Evolutionary conservation across 371 early-diverging fungal species (phyloP), one percentile per base, ranked within the genome.

Genomic region (Mortierella polycephala): DNA sequence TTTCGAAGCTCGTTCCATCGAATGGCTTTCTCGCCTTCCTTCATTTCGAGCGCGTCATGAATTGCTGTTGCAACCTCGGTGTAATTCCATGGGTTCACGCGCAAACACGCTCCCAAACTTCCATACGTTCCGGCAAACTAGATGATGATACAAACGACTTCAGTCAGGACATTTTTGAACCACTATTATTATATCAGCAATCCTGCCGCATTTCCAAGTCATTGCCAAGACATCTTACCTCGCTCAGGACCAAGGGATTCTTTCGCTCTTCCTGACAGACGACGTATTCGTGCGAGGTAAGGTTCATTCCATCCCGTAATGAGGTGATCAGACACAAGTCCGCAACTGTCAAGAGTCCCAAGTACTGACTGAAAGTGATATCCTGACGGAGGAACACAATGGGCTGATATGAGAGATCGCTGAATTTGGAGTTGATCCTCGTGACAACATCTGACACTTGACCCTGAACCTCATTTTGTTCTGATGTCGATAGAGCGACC

Each of bases 221-320:
- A 9, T 47, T 10, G 47, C 5, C 16, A 47, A 5, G 10, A 14
- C 12, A 7, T 18, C 55, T 62, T 72, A 85, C 88, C 79, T 97
- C 95, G 75, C 94, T 94, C 20, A 98, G 81, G 42, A 98, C 89
- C 52, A 99, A 85, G 7, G 96, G 95, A 39, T 94, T 94, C 63
- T 92, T 87, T 54, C 89, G 93, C 23, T 89, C 90, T 47, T 90
- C 87, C 71, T 97, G 97, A 81, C 97, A 97, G 11, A 93, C 94
- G 60, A 98, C 90, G 73, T 93, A 98, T 83, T 99, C 99, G 74
- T 97, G 96, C 5, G 96, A 95, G 3, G 96, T 96, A 11, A 97
- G 85, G 82, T 99, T 99, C 99, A 98, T 98, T 39, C 99, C 99
- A 81, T 98, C 99, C 50, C 97, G 90, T 18, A 99, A 82, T 6